phyloP scores from a whole-genome alignment of 176 grass and related monocot genomes.

The Chloris gayana region DNA sequence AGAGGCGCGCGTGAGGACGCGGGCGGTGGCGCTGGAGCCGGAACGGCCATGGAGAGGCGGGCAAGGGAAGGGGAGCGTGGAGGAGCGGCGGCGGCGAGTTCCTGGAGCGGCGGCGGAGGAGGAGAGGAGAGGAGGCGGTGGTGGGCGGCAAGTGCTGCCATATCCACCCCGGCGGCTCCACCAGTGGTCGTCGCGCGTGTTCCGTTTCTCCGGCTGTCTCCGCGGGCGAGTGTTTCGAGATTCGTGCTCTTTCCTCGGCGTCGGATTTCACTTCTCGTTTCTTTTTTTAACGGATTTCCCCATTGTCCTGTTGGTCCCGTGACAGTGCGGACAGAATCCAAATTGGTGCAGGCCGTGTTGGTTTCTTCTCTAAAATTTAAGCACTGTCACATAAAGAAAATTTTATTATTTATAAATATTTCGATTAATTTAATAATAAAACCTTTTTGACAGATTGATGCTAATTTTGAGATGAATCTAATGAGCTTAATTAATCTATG shows the following conservation, averaged over 20 bases:
- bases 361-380: too few relatives aligned
- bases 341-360: too few relatives aligned
- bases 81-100: not conserved
- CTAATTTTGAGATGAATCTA: too few relatives aligned
- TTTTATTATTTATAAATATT: too few relatives aligned
- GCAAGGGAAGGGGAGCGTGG: conserved; percentile 10
- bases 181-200: not conserved
- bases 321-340: not conserved
- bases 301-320: not conserved
- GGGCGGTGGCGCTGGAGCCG: not conserved
- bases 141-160: conserved; percentile 45
- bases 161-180: conserved; percentile 37
- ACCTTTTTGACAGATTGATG: too few relatives aligned
- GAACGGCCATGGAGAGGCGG: conserved; percentile 17
- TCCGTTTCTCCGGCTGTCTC: conserved; percentile 2
- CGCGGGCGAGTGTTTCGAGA: not conserved
- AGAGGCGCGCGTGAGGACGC: conserved; percentile 32
- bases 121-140: conserved; percentile 17
- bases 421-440: too few relatives aligned
- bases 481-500: too few relatives aligned
- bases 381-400: too few relatives aligned
- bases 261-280: not conserved
- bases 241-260: not conserved
- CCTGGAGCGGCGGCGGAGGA: not conserved
- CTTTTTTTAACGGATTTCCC: not conserved